Evolutionary conservation across 352 stramenopile genomes (phyloP).

Genomic region (Phytopythium montanum): DNA sequence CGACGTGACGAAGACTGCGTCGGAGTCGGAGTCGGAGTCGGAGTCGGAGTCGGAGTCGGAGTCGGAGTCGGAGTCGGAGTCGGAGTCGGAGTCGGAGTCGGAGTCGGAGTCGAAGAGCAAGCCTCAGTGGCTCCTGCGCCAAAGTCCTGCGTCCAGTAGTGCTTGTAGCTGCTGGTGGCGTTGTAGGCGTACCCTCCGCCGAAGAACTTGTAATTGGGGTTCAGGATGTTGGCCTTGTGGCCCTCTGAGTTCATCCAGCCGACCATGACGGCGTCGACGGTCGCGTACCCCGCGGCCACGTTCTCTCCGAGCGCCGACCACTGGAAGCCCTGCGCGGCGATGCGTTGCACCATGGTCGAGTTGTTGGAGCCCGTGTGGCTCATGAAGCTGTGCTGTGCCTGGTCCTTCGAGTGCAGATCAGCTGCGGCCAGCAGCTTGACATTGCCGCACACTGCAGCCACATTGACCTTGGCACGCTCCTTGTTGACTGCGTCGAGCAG

Average conservation of each 20-base stretch:
- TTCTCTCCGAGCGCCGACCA: constrained; percentile 17
- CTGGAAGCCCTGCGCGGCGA: constrained; percentile 11
- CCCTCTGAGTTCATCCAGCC: constrained; percentile 53
- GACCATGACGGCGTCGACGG: constrained; percentile 36
- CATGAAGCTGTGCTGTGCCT: constrained; percentile 19
- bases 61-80: neutral
- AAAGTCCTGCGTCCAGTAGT: constrained; percentile 69
- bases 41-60: neutral
- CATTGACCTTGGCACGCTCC: neutral
- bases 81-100: neutral
- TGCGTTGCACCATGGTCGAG: constrained; percentile 12
- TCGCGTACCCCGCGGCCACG: constrained; percentile 25
- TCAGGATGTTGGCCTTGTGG: constrained; percentile 52
- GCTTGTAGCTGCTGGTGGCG: constrained; percentile 17
- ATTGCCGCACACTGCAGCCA: constrained; percentile 17
- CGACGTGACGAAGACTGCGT: neutral
- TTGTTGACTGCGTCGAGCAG: constrained; percentile 1
- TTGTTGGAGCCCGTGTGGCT: constrained; percentile 14
- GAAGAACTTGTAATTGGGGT: constrained; percentile 15
- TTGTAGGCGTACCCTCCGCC: constrained; percentile 31
- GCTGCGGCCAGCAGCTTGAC: constrained; percentile 15
- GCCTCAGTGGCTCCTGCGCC: constrained; percentile 6
- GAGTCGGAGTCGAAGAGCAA: neutral
- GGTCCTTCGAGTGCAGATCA: constrained; percentile 18
- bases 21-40: neutral